Evolutionary conservation across 106 monocot species (phyloP).

Genomic region (Allium sativum): DNA sequence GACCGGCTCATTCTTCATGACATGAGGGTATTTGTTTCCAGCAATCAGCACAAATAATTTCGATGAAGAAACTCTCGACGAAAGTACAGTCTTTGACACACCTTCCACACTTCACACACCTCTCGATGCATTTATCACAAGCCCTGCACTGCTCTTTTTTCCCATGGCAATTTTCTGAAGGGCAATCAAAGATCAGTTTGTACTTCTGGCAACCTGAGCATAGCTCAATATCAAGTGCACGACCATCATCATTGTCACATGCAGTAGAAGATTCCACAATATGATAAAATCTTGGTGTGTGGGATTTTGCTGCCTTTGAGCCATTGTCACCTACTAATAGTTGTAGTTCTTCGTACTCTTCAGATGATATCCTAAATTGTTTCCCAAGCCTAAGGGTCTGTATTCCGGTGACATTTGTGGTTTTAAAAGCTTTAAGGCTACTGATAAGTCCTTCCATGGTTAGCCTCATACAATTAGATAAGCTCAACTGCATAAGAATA

Average conservation of each 20-base stretch:
- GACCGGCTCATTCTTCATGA: slow-evolving; percentile 1
- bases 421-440: slow-evolving; percentile 32
- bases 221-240: slow-evolving; percentile 40
- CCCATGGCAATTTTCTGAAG: slow-evolving; percentile 24
- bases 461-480: slow-evolving; percentile 30
- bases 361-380: slow-evolving; percentile 17
- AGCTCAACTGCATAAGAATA: slow-evolving; percentile 30
- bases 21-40: slow-evolving; percentile 3
- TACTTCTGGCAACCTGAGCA: slow-evolving; percentile 41
- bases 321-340: slow-evolving; percentile 18
- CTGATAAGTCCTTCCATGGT: slow-evolving; percentile 29
- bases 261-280: slow-evolving; percentile 2
- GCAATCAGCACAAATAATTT: slow-evolving; percentile 32
- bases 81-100: slow-evolving; percentile 40
- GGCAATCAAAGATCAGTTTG: slow-evolving; percentile 49
- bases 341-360: slow-evolving; percentile 31
- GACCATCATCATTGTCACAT: slow-evolving; percentile 31
- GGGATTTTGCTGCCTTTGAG: background rate
- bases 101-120: slow-evolving; percentile 51
- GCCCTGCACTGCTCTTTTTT: slow-evolving; percentile 28
- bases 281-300: slow-evolving; percentile 32
- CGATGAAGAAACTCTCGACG: slow-evolving; percentile 41
- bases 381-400: slow-evolving; percentile 32
- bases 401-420: slow-evolving; percentile 13
- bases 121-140: slow-evolving; percentile 36